Conservation (phyloP, 1,139 yeast species). For the Saccharomyces pastorianus region DNA sequence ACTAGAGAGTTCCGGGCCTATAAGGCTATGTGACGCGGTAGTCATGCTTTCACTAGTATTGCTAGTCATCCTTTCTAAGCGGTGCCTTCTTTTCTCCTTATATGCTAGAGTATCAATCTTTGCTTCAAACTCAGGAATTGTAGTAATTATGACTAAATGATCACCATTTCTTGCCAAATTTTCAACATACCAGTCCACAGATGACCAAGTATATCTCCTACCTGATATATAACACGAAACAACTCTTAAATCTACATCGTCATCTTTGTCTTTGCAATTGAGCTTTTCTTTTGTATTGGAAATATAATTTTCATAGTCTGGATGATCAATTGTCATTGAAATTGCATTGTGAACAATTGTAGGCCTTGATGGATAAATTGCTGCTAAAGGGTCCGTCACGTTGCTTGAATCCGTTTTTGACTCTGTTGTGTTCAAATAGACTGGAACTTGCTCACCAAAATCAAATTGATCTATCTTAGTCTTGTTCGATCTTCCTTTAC, state of each 20-base stretch:
- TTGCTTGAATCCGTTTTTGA: conserved; percentile 7
- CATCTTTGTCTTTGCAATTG: conserved; percentile 29
- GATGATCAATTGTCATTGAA: conserved; percentile 40
- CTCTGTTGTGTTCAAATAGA: conserved; percentile 11
- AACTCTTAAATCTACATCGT: conserved; percentile 36
- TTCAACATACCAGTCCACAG: conserved; percentile 57
- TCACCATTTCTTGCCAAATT: conserved; percentile 54
- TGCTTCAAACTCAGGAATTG: conserved; percentile 34
- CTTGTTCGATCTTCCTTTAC: conserved; percentile 23
- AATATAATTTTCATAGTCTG: conserved; percentile 31
- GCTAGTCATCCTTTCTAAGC: conserved; percentile 1
- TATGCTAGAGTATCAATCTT: conserved; percentile 8
- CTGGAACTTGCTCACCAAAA: conserved; percentile 24
- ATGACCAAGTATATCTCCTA: conserved; percentile 60
- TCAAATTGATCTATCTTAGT: conserved; percentile 29
- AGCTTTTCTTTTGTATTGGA: conserved; percentile 9
- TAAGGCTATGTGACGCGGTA: conserved; percentile 4
- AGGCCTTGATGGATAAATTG: conserved; percentile 45
- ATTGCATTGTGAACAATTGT: conserved; percentile 45
- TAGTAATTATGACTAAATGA: conserved; percentile 44
- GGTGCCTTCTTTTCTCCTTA: conserved; percentile 1
- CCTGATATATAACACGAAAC: conserved; percentile 55
- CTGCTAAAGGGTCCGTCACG: conserved; percentile 18
- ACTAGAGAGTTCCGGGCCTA: conserved; percentile 5
- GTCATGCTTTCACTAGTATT: conserved; percentile 5